phyloP scores from a whole-genome alignment of 2,329 filamentous ascomycete genomes.

The Teratosphaeria nubilosa region DNA sequence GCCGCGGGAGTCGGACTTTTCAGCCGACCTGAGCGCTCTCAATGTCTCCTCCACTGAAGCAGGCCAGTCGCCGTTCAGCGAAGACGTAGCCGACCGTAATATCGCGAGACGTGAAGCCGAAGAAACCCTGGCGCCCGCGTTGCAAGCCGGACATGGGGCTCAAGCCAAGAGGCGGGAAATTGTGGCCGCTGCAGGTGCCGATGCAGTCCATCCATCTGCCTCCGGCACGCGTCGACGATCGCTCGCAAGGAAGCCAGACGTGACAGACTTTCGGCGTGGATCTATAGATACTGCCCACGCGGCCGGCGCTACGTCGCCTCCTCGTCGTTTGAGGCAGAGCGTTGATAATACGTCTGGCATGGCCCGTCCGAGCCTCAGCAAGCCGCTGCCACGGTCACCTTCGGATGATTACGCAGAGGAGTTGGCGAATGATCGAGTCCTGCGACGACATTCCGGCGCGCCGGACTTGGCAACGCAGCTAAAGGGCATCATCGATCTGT shows the following conservation, averaged over 20 bases:
- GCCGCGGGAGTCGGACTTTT: slow-evolving; percentile 2
- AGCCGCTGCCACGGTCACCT: slow-evolving; percentile 15
- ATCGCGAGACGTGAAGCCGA: slow-evolving; percentile 20
- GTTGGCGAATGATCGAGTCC: slow-evolving; percentile 2
- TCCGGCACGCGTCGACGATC: not conserved
- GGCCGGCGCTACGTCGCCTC: not conserved
- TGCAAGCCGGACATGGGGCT: not conserved
- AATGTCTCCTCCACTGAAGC: not conserved
- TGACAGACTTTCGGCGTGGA: slow-evolving; percentile 3
- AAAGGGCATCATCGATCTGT: slow-evolving; percentile 25
- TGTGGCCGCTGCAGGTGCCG: not conserved
- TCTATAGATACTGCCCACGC: not conserved
- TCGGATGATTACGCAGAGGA: slow-evolving; percentile 3
- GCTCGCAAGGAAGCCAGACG: slow-evolving; percentile 5
- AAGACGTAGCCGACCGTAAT: slow-evolving; percentile 56
- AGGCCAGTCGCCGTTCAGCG: slow-evolving; percentile 36
- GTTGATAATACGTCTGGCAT: not conserved
- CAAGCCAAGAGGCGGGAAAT: not conserved
- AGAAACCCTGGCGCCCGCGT: not conserved
- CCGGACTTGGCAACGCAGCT: slow-evolving; percentile 9
- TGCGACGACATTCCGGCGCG: not conserved
- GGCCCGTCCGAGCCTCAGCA: slow-evolving; percentile 11
- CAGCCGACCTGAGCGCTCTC: slow-evolving; percentile 6
- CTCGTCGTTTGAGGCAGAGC: not conserved
- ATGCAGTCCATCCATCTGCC: not conserved